A percentile compares a stretch with the other conserved stretches of the same genome.
Evolutionary conservation across 352 stramenopile species (phyloP).

Genomic region (Blastocystis sp.): DNA sequence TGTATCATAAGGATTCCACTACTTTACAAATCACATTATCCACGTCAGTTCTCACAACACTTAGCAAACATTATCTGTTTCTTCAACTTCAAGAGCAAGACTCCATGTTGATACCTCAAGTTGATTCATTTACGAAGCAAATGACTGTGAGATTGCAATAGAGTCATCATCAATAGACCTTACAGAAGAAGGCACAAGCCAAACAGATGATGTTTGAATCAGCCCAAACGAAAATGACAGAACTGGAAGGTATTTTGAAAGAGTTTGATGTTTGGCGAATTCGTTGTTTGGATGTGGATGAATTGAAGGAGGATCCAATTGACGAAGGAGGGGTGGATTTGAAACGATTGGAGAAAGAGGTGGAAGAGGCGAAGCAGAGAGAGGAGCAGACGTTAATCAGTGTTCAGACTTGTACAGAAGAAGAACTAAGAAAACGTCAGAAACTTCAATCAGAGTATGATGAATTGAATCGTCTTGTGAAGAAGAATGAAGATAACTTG

Average conservation of each 20-base stretch:
- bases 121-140: neutral
- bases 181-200: neutral
- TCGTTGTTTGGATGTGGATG: slow-evolving; percentile 66
- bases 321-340: neutral
- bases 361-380: neutral
- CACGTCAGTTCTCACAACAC: neutral
- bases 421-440: neutral
- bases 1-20: neutral
- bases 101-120: neutral
- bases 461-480: neutral
- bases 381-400: neutral
- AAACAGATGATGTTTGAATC: slow-evolving; percentile 16
- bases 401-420: neutral
- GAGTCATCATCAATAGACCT: neutral
- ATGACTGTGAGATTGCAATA: neutral
- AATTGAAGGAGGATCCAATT: slow-evolving; percentile 64
- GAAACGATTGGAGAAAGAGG: neutral
- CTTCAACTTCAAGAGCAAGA: neutral
- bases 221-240: slow-evolving; percentile 2
- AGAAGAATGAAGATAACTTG: no score
- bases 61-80: slow-evolving; percentile 27
- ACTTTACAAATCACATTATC: neutral
- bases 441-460: neutral
- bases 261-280: neutral
- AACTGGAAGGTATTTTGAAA: neutral